Base-by-base conservation (phyloP, 352 stramenopile species). In the Thraustotheca clavata region DNA sequence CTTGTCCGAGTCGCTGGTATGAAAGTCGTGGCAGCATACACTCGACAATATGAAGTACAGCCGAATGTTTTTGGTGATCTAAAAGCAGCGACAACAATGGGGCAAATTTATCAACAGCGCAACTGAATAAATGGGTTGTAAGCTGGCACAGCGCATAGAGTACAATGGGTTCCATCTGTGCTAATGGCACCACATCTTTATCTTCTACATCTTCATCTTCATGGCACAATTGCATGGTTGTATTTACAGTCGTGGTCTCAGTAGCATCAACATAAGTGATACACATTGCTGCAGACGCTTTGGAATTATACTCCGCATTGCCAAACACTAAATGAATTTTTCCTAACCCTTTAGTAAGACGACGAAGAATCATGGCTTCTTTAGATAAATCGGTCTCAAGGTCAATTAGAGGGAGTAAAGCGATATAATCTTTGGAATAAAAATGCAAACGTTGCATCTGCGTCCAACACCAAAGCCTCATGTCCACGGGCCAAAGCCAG, bases 71-170 rank as follows among this genome's bases (percentile, higher is more conserved):
- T 0, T 76, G 72, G 32, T 79, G 74, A 67, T 91, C 89, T 0
- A 94, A 59, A 34, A 94, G 62, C 3, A 89, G 72, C 27, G 57
- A 65, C 1, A 94, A 55, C 29, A 94, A 67, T 0, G 85, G 85
- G 38, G 91, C 83, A 81, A 81, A 94, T 16, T 84, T 81, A 72
- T 94, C 85, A 22, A 94, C 77, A 2, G 80, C 70, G 48, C 87
- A 76, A 18, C 67, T 84, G 57, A 79, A 92, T 33, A 94, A 47
- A 40, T 89, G 89, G 1, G 77, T 86, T 38, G 80, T 86, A 48
- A 86, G 75, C 66, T 94, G 85, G 35, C 83, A 92, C n/a, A 94
- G 77, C 3, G 87, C 72, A 66, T 94, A 94, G 2, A 84, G 81
- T 4, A 94, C 85, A 59, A 94, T 92, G 16, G 85, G 83, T 47